phyloP scores from a whole-genome alignment of 495 filamentous ascomycete species.

The Talaromyces stipitatus region DNA sequence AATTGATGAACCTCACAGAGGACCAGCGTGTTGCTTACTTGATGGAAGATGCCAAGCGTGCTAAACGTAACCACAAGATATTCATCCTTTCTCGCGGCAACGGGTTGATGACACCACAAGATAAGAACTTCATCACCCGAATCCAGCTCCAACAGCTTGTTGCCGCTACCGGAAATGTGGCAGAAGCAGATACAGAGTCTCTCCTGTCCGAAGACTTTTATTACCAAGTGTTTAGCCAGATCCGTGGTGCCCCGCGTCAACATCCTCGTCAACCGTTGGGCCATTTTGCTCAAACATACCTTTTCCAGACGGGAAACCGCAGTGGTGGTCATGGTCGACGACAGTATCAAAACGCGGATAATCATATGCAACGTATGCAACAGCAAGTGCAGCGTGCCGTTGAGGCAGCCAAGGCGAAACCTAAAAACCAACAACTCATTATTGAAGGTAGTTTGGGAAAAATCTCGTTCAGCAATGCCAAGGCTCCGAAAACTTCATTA shows the following conservation, averaged over 20 bases:
- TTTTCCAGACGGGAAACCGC: conserved; percentile 83
- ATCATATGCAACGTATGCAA: conserved; percentile 98
- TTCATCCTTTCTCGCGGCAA: conserved; percentile 88
- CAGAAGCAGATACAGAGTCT: conserved; percentile 70
- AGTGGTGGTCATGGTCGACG: conserved; percentile 58
- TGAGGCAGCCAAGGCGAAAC: conserved; percentile 91
- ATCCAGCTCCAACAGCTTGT: conserved; percentile 97
- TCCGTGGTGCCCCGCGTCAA: conserved; percentile 77
- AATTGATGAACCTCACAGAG: conserved; percentile 69
- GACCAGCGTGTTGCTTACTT: conserved; percentile 71
- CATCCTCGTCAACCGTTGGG: conserved; percentile 85
- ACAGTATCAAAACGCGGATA: conserved; percentile 72
- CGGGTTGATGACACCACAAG: conserved; percentile 95
- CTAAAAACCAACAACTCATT: conserved; percentile 96
- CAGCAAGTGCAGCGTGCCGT: conserved; percentile 97
- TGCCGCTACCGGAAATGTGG: conserved; percentile 78
- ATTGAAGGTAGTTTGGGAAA: conserved; percentile 98
- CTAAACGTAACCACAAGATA: conserved; percentile 98
- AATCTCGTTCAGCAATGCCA: conserved; percentile 97
- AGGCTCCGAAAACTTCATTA: conserved; percentile 87
- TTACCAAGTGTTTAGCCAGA: conserved; percentile 93
- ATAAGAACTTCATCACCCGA: conserved; percentile 98
- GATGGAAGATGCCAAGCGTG: conserved; percentile 85
- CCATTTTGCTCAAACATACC: conserved; percentile 96
- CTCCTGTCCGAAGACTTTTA: conserved; percentile 91